Evolutionary conservation across 2,329 filamentous ascomycete species (phyloP).

Genomic region (Cladosporium colombiae): DNA sequence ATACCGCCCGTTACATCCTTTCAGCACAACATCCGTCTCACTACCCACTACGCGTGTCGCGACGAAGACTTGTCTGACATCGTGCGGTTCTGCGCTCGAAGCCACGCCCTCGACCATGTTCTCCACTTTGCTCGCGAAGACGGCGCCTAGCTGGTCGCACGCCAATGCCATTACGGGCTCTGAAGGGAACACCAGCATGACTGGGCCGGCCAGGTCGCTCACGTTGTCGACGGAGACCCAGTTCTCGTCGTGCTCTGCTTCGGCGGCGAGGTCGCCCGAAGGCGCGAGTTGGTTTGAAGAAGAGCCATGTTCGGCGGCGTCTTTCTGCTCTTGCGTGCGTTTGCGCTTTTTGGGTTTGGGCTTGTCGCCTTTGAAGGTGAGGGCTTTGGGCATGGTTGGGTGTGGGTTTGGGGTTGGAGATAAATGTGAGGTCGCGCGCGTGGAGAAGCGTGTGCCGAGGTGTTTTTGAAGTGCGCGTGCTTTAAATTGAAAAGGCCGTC

Average conservation of each 20-base stretch:
- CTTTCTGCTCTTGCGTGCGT: constrained; percentile 59
- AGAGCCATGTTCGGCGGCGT: constrained; percentile 37
- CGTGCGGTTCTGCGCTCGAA: constrained; percentile 87
- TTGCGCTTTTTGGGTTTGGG: constrained; percentile 85
- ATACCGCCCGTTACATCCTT: constrained; percentile 79
- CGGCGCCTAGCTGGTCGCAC: constrained; percentile 81
- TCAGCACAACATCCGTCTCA: constrained; percentile 74
- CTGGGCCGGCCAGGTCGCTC: constrained; percentile 75
- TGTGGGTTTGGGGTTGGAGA: background rate
- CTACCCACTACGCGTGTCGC: constrained; percentile 81
- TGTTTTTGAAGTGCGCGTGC: background rate
- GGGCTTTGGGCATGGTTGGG: constrained; percentile 82
- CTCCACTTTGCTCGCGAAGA: constrained; percentile 79
- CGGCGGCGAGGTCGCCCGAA: constrained; percentile 39
- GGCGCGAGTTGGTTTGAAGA: constrained; percentile 37
- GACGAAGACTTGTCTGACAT: constrained; percentile 94
- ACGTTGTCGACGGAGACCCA: constrained; percentile 84
- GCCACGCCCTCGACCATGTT: constrained; percentile 85
- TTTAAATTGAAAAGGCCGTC: background rate
- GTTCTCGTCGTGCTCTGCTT: constrained; percentile 70
- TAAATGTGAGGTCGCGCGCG: background rate
- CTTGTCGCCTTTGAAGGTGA: constrained; percentile 97
- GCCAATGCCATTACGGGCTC: constrained; percentile 73
- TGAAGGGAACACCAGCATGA: constrained; percentile 80
- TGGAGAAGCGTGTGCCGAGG: background rate